phyloP scores from a whole-genome alignment of 129 eudicot genomes.

The Pulicaria dysenterica region DNA sequence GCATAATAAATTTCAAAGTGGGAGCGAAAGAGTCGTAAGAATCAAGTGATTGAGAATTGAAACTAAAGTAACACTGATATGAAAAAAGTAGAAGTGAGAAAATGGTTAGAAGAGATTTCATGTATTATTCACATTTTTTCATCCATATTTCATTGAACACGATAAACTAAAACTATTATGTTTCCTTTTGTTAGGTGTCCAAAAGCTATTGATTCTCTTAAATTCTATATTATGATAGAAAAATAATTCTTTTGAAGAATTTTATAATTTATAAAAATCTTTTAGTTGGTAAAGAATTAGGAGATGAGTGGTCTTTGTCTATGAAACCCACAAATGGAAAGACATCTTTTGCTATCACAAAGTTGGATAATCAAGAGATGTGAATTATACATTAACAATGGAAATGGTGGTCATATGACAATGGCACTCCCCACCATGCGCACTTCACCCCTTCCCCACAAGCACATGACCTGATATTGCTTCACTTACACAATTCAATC shows the following conservation, averaged over 20 bases:
- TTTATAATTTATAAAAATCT: background rate
- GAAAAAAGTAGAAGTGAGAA: no score
- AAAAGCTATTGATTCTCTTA: background rate
- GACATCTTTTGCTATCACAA: conserved; percentile 29
- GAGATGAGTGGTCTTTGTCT: conserved; percentile 28
- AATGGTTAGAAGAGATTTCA: no score
- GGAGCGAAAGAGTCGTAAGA: no score
- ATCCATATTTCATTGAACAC: background rate
- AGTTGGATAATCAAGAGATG: conserved; percentile 26
- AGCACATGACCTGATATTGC: conserved; percentile 28
- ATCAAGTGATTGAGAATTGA: no score
- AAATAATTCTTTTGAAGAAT: conserved; percentile 2
- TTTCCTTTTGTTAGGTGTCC: background rate
- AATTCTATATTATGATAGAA: background rate
- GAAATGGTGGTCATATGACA: conserved; percentile 35
- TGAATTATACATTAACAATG: conserved; percentile 27
- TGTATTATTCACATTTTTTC: no score
- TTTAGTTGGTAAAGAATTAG: conserved; percentile 2
- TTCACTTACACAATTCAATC: conserved; percentile 22
- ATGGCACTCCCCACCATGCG: conserved; percentile 21
- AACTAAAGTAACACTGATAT: no score
- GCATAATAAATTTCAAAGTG: no score
- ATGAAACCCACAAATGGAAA: conserved; percentile 23
- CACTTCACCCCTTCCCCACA: conserved; percentile 21
- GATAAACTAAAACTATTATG: background rate